Evolutionary conservation across 768 basidiomycete species (phyloP).

Genomic region (Boletus sensibilis): DNA sequence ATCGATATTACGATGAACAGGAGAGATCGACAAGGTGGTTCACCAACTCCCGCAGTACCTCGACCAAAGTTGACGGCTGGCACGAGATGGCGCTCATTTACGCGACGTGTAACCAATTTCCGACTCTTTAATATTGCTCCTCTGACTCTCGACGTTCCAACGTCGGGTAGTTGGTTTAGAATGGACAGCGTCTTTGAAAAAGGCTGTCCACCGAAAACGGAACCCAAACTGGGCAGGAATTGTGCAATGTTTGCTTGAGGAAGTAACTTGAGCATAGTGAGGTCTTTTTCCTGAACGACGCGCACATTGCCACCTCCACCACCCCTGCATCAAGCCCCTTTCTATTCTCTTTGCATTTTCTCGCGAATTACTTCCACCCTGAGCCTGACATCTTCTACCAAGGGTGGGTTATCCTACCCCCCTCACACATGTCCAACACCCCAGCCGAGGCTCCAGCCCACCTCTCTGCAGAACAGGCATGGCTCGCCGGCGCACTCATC

Average conservation of each 20-base stretch:
- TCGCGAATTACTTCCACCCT: too few relatives aligned
- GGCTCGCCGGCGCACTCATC: constrained; percentile 27
- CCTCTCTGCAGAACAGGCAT: constrained; percentile 26
- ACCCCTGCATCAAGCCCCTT: too few relatives aligned
- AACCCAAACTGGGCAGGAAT: background rate
- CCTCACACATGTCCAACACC: constrained; percentile 17
- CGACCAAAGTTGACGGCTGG: too few relatives aligned
- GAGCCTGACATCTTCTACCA: background rate
- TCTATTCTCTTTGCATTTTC: too few relatives aligned
- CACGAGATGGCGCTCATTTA: too few relatives aligned
- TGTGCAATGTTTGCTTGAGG: background rate
- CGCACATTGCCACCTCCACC: too few relatives aligned
- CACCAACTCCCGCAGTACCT: too few relatives aligned
- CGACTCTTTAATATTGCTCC: background rate
- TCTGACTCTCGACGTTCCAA: background rate
- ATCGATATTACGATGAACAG: too few relatives aligned
- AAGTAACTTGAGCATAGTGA: background rate
- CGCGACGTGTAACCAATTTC: too few relatives aligned
- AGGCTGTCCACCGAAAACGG: background rate
- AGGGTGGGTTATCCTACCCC: constrained; percentile 4
- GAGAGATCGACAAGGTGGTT: too few relatives aligned
- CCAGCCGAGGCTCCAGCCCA: constrained; percentile 16
- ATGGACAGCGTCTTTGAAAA: background rate
- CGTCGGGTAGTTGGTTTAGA: background rate
- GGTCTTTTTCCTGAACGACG: too few relatives aligned